Evolutionary conservation across 306 rosid species (phyloP).

Genomic region (Hylodesmum podocarpum): DNA sequence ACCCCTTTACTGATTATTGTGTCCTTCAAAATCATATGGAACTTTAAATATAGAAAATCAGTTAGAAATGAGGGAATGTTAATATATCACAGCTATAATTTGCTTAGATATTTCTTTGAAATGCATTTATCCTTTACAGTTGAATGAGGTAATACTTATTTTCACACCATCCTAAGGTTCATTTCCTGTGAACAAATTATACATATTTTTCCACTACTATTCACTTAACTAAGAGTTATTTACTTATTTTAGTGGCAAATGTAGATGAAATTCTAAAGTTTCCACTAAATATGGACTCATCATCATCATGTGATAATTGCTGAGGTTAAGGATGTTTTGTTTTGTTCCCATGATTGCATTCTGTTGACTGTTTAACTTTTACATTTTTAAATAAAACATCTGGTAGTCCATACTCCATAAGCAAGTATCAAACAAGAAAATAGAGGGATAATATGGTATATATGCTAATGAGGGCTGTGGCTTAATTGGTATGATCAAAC

Average conservation of each 20-base stretch:
- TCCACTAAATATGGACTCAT: not conserved
- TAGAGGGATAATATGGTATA: constrained; percentile 11
- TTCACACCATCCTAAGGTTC: not conserved
- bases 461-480: constrained; percentile 24
- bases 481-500: constrained; percentile 18
- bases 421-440: constrained; percentile 4
- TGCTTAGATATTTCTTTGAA: constrained; percentile 13
- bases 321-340: constrained; percentile 3
- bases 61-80: constrained; percentile 1
- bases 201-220: not conserved
- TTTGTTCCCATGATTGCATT: constrained; percentile 20
- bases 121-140: not conserved
- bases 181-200: not conserved
- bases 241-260: not conserved
- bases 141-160: not conserved
- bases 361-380: constrained; percentile 16
- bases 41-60: not conserved
- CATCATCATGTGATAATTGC: not conserved
- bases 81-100: not conserved
- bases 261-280: not conserved
- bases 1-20: not conserved
- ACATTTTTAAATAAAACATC: constrained; percentile 3
- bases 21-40: constrained; percentile 8
- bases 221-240: not conserved
- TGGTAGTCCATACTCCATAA: not conserved